These are phyloP conservation scores for Xylariaceae sp. DNA, from an alignment of 2,329 filamentous ascomycete genomes.

Conservation along the genomic window DNA sequence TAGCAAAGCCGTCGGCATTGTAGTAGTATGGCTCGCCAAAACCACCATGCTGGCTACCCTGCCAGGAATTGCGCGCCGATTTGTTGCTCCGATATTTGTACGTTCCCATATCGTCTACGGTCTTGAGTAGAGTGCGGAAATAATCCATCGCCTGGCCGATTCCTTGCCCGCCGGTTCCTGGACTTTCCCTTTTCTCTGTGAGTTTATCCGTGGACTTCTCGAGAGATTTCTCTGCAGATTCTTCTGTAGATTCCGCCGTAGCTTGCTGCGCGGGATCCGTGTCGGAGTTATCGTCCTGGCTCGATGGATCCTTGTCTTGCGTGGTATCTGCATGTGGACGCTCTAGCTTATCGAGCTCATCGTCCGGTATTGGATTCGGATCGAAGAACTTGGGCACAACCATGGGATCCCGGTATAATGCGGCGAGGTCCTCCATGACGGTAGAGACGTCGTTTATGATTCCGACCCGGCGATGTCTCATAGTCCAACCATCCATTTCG, in stretches of 20 bases:
- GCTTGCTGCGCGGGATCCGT: constrained; percentile 4
- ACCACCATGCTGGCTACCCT: constrained; percentile 48
- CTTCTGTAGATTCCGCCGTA: constrained; percentile 1
- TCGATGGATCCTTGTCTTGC: constrained; percentile 1
- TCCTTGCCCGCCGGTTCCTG: constrained; percentile 7
- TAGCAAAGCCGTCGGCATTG: constrained; percentile 42
- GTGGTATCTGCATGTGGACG: constrained; percentile 16
- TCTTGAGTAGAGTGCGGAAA: constrained; percentile 29
- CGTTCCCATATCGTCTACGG: constrained; percentile 31
- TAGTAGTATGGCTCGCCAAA: constrained; percentile 52
- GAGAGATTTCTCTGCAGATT: background rate
- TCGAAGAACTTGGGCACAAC: constrained; percentile 32
- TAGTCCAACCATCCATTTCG: constrained; percentile 37
- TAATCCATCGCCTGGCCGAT: constrained; percentile 28
- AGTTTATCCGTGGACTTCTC: background rate
- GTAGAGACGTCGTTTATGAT: constrained; percentile 40
- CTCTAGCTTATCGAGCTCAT: constrained; percentile 23
- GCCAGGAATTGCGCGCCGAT: constrained; percentile 48
- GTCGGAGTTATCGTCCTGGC: background rate
- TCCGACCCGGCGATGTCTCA: constrained; percentile 33
- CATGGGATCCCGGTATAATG: constrained; percentile 36
- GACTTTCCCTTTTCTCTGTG: constrained; percentile 11
- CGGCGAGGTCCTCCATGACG: constrained; percentile 37
- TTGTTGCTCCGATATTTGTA: constrained; percentile 30
- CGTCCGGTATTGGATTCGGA: constrained; percentile 33